These are phyloP conservation scores for Ogataea wickerhamii DNA, from an alignment of 805 yeast species.

Conservation along the genomic window DNA sequence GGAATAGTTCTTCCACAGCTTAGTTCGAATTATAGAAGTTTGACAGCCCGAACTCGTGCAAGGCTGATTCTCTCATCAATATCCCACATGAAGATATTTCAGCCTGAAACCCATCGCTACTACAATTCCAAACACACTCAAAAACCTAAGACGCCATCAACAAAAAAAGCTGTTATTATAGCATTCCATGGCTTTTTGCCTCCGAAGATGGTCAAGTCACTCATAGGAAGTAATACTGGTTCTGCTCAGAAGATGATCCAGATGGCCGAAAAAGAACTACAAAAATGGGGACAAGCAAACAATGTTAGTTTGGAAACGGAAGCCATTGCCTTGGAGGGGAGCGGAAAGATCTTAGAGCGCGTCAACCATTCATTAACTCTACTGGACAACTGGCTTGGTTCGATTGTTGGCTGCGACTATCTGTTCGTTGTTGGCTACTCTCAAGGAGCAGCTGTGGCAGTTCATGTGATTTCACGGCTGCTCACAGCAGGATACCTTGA, in stretches of 20 bases:
- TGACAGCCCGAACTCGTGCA: constrained; percentile 24
- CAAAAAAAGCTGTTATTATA: constrained; percentile 67
- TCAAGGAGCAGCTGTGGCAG: constrained; percentile 89
- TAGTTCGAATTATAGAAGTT: constrained; percentile 24
- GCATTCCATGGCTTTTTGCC: constrained; percentile 97
- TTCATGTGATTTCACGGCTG: constrained; percentile 52
- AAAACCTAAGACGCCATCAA: neutral
- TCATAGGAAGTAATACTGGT: constrained; percentile 92
- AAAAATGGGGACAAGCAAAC: constrained; percentile 53
- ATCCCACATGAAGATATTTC: constrained; percentile 14
- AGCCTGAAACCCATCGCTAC: constrained; percentile 31
- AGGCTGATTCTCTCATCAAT: constrained; percentile 25
- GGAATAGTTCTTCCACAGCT: constrained; percentile 27
- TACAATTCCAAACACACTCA: constrained; percentile 12
- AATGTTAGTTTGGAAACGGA: constrained; percentile 52
- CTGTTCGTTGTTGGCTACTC: constrained; percentile 86
- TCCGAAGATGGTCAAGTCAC: constrained; percentile 70
- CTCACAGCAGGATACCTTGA: constrained; percentile 55
- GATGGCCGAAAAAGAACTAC: constrained; percentile 72
- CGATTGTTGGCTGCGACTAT: constrained; percentile 61
- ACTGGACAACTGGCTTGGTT: constrained; percentile 63
- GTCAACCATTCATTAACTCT: constrained; percentile 70
- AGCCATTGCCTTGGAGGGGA: constrained; percentile 86
- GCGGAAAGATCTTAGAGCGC: constrained; percentile 82
- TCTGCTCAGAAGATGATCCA: constrained; percentile 77